phyloP scores from a whole-genome alignment of 257 asterid genomes.

The Euphrasia confusa region DNA sequence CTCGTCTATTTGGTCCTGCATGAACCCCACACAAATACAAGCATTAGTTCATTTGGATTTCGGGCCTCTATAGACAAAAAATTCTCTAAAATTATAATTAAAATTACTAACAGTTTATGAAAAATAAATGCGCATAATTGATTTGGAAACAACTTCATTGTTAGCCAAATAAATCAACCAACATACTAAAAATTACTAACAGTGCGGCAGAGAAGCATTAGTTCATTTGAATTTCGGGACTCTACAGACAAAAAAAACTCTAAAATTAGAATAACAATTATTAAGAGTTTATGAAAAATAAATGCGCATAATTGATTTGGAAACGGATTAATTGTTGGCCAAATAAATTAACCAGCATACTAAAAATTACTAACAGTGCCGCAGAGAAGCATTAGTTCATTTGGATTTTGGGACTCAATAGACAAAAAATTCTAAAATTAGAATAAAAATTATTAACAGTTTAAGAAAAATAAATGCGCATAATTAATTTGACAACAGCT shows the following conservation, averaged over 20 bases:
- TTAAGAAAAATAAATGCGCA: too few relatives aligned
- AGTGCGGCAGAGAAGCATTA: background rate
- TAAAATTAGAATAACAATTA: background rate
- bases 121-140: too few relatives aligned
- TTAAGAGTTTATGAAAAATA: too few relatives aligned
- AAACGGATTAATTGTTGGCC: too few relatives aligned
- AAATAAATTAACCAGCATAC: too few relatives aligned
- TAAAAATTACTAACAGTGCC: too few relatives aligned
- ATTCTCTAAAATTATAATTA: background rate
- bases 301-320: too few relatives aligned
- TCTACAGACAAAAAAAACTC: background rate
- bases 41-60: slow-evolving; percentile 12
- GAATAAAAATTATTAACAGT: background rate
- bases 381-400: background rate
- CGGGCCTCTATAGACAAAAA: slow-evolving; percentile 1
- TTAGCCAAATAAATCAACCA: too few relatives aligned
- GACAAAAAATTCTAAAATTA: background rate
- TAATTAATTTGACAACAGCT: too few relatives aligned
- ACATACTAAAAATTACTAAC: too few relatives aligned
- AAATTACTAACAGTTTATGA: too few relatives aligned
- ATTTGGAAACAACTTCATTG: too few relatives aligned
- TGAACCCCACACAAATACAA: slow-evolving; percentile 8
- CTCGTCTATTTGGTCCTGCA: slow-evolving; percentile 60
- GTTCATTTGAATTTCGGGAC: slow-evolving; percentile 2
- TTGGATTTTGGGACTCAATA: background rate